Base-by-base conservation (phyloP, 1,284 basidiomycete genomes). In the Lignosus rhinocerotis region DNA sequence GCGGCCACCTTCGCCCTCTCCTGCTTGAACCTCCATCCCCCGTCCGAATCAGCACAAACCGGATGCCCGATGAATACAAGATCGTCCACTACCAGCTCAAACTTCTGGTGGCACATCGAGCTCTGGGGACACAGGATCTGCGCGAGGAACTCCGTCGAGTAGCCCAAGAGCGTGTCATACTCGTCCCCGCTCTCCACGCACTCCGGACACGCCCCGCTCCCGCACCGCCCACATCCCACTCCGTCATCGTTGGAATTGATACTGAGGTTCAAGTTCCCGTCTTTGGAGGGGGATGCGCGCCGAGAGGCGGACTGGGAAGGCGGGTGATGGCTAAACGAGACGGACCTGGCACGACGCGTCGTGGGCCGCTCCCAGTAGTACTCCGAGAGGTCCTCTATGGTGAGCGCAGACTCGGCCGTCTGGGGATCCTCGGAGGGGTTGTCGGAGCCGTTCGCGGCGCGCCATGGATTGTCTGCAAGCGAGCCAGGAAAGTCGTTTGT, bases 21-120 rank as follows among this genome's bases (percentile, higher is more conserved):
- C n/a, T 76, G 73, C 67, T 80, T 84, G 70, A 90, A 90, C 34
- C 75, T 75, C 92, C 92, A 93, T 6, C 73, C 75, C 0, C 88
- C 91, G 65, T 91, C 88, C n/a, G 79, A 68, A 34, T 90, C 88
- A 10, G 86, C 84, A 67, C 88, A 90, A 1, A 98, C 94, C 0
- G 96, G 96, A 72, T 98, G 96, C 0, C 96, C 96, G 41, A 98
- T 81, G 70, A 98, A 98, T 1, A 88, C 92, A n/a, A 98, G 81
- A 67, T 96, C 91, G 68, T 98, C 95, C 19, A 98, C 88, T 45
- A 92, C 75, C 31, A 99, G 83, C 72, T 97, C 95, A 70, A 98
- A 98, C 69, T 94, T 94, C 71, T 94, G 93, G 73, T 98, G 94
- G 69, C 94, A 97, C 70, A 95, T 85, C 16, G 88, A 81, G 32